These are phyloP conservation scores for Saksenaea oblongispora DNA, from an alignment of 371 early-diverging fungal species.

Conservation along the genomic window DNA sequence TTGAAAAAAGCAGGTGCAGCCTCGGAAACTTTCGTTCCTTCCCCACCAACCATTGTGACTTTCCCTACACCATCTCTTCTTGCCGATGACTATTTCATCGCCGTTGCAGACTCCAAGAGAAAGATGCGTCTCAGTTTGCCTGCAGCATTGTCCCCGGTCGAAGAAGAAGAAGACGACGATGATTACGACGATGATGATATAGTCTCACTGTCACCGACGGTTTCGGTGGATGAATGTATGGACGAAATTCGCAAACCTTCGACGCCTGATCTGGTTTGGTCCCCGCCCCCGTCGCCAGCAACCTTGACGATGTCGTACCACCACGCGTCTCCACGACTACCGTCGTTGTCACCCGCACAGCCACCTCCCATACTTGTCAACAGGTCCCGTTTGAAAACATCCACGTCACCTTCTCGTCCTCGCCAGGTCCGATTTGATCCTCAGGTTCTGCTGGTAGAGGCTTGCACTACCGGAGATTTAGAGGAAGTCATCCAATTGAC, in stretches of 20 bases:
- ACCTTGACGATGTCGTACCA: not conserved
- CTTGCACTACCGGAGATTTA: conserved; percentile 41
- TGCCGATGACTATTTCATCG: not conserved
- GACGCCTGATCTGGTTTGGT: conserved; percentile 1
- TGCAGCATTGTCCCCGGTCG: conserved; percentile 4
- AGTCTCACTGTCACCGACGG: not conserved
- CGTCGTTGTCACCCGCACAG: not conserved
- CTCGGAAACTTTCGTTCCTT: not conserved
- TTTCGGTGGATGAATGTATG: not conserved
- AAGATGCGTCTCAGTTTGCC: not conserved
- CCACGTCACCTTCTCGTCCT: not conserved
- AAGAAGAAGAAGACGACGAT: conserved; percentile 7
- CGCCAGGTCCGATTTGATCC: conserved; percentile 41
- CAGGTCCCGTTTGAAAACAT: not conserved
- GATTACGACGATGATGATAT: not conserved
- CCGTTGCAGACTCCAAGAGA: not conserved
- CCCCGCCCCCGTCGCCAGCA: conserved; percentile 3
- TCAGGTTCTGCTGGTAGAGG: conserved; percentile 34
- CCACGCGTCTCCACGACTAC: not conserved
- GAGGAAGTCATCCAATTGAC: not conserved
- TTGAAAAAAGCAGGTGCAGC: not conserved
- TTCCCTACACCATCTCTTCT: not conserved
- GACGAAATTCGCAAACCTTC: not conserved
- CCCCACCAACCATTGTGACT: not conserved
- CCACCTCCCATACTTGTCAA: not conserved